Percentiles rank a stretch among this genome's conserved stretches.
Evolutionary conservation across 805 yeast species (phyloP).

Genomic region (Hanseniaspora hatyaiensis): DNA sequence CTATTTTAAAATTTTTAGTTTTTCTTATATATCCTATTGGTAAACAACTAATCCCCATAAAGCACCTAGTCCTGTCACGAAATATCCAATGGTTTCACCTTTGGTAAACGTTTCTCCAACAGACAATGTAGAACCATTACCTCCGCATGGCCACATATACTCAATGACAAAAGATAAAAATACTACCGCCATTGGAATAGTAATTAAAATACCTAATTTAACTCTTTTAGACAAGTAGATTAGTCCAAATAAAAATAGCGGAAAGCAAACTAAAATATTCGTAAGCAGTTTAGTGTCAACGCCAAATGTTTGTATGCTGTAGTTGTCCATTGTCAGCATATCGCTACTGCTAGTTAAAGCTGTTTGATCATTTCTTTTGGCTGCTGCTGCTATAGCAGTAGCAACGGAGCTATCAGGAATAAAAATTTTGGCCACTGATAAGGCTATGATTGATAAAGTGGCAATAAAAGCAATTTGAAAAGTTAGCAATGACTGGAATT

Average conservation of each 20-base stretch:
- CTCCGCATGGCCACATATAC: background rate
- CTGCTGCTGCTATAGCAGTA: background rate
- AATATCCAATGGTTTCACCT: conserved; percentile 11
- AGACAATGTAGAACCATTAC: conserved; percentile 1
- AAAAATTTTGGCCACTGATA: background rate
- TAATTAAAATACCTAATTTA: conserved; percentile 6
- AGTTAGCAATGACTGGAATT: conserved; percentile 12
- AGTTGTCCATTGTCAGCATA: background rate
- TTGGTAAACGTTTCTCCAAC: conserved; percentile 1
- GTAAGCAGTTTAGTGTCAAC: conserved; percentile 7
- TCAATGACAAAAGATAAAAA: conserved; percentile 6
- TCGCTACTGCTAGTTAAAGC: background rate
- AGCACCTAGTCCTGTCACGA: conserved; percentile 9
- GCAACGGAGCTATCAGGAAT: background rate
- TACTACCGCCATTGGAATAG: conserved; percentile 8
- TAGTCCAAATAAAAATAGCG: conserved; percentile 8
- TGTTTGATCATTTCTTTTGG: background rate
- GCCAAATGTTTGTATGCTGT: background rate
- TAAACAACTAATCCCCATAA: conserved; percentile 7
- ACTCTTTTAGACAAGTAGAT: conserved; percentile 10
- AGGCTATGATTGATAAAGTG: background rate
- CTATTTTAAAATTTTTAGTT: no score
- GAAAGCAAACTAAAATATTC: conserved; percentile 3
- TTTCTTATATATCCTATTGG: no score
- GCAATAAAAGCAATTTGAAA: conserved; percentile 13